These are phyloP conservation scores for Gardenia jasminoides DNA, from an alignment of 257 asterid genomes.

Conservation along the genomic window DNA sequence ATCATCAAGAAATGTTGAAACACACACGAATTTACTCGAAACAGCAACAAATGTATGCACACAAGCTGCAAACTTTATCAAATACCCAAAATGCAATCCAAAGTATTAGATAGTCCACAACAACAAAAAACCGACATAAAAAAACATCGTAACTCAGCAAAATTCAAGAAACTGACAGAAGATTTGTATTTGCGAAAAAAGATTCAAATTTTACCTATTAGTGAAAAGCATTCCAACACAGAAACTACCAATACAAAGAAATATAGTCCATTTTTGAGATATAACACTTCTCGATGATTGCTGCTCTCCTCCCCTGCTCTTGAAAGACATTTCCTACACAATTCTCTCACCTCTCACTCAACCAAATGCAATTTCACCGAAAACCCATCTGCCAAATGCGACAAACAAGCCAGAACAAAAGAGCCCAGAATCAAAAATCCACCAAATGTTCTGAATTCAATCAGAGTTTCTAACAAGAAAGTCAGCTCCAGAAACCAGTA, in stretches of 20 bases:
- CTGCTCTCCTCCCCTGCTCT: conserved; percentile 70
- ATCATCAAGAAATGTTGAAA: not conserved
- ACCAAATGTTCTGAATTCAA: conserved; percentile 26
- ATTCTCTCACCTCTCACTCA: conserved; percentile 3
- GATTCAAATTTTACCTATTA: conserved; percentile 48
- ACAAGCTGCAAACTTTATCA: not conserved
- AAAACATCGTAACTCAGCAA: not conserved
- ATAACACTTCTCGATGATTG: conserved; percentile 50
- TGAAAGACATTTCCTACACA: conserved; percentile 41
- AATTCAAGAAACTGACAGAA: not conserved
- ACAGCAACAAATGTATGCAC: not conserved
- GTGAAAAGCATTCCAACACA: conserved; percentile 79
- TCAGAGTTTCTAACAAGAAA: conserved; percentile 2
- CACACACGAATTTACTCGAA: not conserved
- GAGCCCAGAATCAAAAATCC: conserved; percentile 12
- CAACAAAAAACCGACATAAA: not conserved
- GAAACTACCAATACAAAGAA: conserved; percentile 74
- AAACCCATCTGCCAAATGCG: conserved; percentile 30
- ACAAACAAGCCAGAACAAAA: conserved; percentile 9
- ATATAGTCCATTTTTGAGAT: conserved; percentile 66
- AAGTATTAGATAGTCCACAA: not conserved
- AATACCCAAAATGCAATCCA: not conserved
- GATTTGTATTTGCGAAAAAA: not conserved
- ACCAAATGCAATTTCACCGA: conserved; percentile 24
- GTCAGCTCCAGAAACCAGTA: conserved; percentile 19